These are phyloP conservation scores for Blepharisma undulans DNA, from an alignment of 169 alveolate genomes.

Conservation along the genomic window DNA sequence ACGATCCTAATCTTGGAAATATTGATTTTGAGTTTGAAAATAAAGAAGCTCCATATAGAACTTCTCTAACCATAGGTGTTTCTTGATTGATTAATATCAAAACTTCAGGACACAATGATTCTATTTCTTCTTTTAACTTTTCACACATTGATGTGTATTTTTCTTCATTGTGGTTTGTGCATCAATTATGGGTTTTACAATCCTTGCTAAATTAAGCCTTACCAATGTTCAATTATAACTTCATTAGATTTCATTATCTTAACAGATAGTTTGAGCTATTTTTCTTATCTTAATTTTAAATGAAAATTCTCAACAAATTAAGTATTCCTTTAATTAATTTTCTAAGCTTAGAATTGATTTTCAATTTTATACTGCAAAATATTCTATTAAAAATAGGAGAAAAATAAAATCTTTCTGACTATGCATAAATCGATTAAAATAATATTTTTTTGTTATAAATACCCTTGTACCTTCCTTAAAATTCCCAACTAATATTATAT, in stretches of 20 bases:
- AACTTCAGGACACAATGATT: constrained; percentile 12
- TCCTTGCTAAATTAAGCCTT: constrained; percentile 8
- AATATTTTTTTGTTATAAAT: background rate
- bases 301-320: background rate
- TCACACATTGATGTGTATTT: background rate
- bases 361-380: too few species aligned
- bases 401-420: too few species aligned
- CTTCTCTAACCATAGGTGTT: background rate
- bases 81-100: background rate
- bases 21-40: background rate
- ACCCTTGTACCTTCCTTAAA: background rate
- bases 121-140: constrained; percentile 1
- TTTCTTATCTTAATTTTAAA: background rate
- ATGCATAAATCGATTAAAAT: too few species aligned
- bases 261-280: background rate
- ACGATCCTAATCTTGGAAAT: constrained; percentile 37
- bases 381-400: too few species aligned
- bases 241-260: background rate
- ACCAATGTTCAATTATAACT: constrained; percentile 41
- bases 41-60: background rate
- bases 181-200: constrained; percentile 23
- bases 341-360: too few species aligned
- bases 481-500: background rate
- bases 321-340: too few species aligned
- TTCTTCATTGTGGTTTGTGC: constrained; percentile 26